Base-by-base conservation (phyloP, 257 asterid genomes). In the Rauvolfia tetraphylla region DNA sequence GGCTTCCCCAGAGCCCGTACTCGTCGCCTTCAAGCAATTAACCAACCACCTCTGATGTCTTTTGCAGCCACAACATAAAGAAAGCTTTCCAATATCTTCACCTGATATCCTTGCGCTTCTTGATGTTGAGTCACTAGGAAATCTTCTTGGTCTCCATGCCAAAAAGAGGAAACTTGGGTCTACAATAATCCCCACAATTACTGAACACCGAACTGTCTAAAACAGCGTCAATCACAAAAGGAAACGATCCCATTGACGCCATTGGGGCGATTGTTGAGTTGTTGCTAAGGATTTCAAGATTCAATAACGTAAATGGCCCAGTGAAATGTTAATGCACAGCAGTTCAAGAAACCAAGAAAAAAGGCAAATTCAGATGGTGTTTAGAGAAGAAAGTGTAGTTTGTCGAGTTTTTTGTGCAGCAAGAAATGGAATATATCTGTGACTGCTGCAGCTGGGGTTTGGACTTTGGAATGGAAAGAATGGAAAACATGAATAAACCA, bases 161-260 rank as follows among this genome's bases (percentile, higher is more conserved):
- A 85, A 80, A n/a, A 6, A 78, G 17, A 68, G 89, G 90, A 75
- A 87, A 85, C 79, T 77, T 71, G n/a, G 87, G 82, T 4, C 87
- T 85, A 46, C 79, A 81, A 72, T 44, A 74, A 76, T 76, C 84
- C 51, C 80, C 85, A 70, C 72, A 69, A 66, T 62, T 88, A 75
- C 74, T 57, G 59, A 86, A 76, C 33, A 84, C 70, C 20, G 89
- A 82, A 58, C 86, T 78, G 51, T 92, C 97, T 59, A 87, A 67
- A 23, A 81, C 90, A 77, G 90, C 54, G 46, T 72, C 81, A 29
- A 78, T 68, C 38, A 49, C 72, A 62, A 75, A 79, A 42, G 91
- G 84, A 68, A 88, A 84, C 29, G 89, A 84, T 70, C 88, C 92
- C 85, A 84, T 85, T 14, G 92, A 84, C 77, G 89, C 89, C 90